Base-by-base conservation (phyloP, 805 yeast genomes). In the Ogataea paradorogensis region DNA sequence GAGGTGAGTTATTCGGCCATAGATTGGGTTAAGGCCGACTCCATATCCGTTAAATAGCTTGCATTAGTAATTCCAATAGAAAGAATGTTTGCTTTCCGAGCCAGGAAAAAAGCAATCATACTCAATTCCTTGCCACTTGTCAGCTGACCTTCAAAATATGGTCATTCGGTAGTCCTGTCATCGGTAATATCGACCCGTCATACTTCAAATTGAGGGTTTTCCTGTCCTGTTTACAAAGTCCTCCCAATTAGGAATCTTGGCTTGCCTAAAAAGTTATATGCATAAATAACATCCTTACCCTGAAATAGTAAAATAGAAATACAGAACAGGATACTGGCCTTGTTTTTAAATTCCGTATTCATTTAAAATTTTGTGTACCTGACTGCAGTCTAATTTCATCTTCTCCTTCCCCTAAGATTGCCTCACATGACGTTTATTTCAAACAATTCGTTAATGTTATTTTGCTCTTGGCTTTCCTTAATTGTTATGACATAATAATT, bases 281-380 rank as follows among this genome's bases (percentile, higher is more conserved):
- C 29, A 27, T 16, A 44, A 40, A 22, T 23, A 30, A 40, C 45
- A 40, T 32, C 45, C 40, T 35, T 40, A 23, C 45, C 35, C 36
- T 9, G 29, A 28, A 30, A 35, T 9, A 26, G 42, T 5, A 38
- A 33, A 23, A 20, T 18, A 20, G 38, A 33, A 33, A 34, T 27
- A 33, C 38, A 37, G 31, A 37, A n/a, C 23, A 35, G 38, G 24
- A 9, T 7, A n/a, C n/a, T 24, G 29, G 15, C 15, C 15, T 14
- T 23, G 21, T 33, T 24, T 33, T 25, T 23, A 33, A 33, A 14
- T 28, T 15, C 21, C 31, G 6, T 5, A 28, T 15, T 14, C 31
- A 8, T 28, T 14, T 15, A 28, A n/a, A 28, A 15, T 4, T 7
- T 4, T n/a, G 21, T 15, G 22, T 26, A 10, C 28, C 28, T 26